Evolutionary conservation across 345 rosid genomes (phyloP), one percentile per base, ranked within the genome.

Genomic region (Euclidium syriacum): DNA sequence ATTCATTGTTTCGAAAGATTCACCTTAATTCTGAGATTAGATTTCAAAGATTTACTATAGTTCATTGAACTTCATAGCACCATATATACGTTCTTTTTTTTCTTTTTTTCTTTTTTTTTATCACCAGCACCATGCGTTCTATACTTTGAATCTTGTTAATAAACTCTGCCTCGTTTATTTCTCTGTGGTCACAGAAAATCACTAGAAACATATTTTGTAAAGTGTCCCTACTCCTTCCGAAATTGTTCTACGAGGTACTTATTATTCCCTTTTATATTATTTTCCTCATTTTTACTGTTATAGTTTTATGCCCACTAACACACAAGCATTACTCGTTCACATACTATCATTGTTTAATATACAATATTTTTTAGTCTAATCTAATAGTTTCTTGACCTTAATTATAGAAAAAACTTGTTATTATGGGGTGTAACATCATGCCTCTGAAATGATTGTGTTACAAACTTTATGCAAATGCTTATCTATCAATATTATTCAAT

Each of bases 231-330:
- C 64, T 55, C 19, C 4, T 18, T 36, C 18, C 62, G n/a, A 62
- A 47, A 22, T 12, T 62, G 64, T 61, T 70, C 74, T 70, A 62
- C 58, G 68, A 70, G 74, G 69, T 70, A 70, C 54, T 36, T 62
- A 62, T 70, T 48, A 68, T 33, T 24, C 32, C 24, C n/a, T 48
- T 60, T 63, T 60, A 43, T 56, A 57, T 60, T 41, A 42, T 56
- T 53, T n/a, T 62, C 16, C 43, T 52, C 14, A 54, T 59, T 55
- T 54, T 63, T 38, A 62, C 58, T 62, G 39, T 55, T 47, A 34
- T 47, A 15, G 6, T 56, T 62, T n/a, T 56, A 54, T 63, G 52
- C 25, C 70, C 65, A 71, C 75, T 63, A 62, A 69, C 41, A 69
- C 68, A 61, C 56, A 62, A 54, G 43, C 52, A 54, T 24, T 62